These are phyloP conservation scores for Dendrobium huoshanense DNA, from an alignment of 106 monocot species.

Conservation along the genomic window DNA sequence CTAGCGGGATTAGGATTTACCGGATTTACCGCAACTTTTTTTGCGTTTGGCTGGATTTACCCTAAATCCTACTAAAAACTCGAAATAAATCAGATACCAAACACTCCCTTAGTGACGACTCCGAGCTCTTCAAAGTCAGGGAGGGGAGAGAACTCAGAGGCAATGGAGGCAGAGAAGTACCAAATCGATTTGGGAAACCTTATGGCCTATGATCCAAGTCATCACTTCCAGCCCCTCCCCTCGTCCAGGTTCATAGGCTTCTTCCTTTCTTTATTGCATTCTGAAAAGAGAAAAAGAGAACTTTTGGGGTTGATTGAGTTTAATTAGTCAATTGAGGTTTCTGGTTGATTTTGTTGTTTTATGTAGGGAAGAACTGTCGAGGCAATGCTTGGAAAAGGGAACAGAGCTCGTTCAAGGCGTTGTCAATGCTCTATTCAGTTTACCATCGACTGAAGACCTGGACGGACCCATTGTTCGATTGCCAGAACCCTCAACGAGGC, in stretches of 20 bases:
- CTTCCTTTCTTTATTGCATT: neutral
- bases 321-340: neutral
- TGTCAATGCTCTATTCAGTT: conserved; percentile 52
- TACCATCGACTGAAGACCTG: conserved; percentile 48
- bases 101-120: neutral
- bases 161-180: conserved; percentile 24
- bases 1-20: no score
- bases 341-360: neutral
- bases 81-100: no score
- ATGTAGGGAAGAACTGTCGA: conserved; percentile 44
- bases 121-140: no score
- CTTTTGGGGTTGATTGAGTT: neutral
- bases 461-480: conserved; percentile 61
- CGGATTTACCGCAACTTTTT: no score
- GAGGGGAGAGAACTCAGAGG: neutral
- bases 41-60: no score
- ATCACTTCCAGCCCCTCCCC: conserved; percentile 49
- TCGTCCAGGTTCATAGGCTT: conserved; percentile 27
- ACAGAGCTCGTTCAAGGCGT: conserved; percentile 63
- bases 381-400: conserved; percentile 46
- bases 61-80: no score
- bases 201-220: conserved; percentile 55
- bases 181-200: conserved; percentile 86
- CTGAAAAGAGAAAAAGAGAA: neutral
- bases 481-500: conserved; percentile 41